These are phyloP conservation scores for Mallotus nudiflorus DNA, from an alignment of 345 rosid genomes.

Conservation along the genomic window DNA sequence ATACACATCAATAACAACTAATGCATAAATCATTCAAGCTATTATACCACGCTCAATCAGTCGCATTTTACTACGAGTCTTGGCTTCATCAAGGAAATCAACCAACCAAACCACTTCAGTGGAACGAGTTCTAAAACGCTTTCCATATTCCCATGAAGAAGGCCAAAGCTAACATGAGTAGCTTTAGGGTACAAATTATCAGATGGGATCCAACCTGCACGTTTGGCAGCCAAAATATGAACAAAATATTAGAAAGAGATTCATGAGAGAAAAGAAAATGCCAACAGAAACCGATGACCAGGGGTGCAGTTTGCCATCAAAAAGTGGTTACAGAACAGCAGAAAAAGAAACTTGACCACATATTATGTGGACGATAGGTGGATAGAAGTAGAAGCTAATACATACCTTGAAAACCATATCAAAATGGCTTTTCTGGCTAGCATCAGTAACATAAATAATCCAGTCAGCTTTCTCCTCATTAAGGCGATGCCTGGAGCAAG, in stretches of 20 bases:
- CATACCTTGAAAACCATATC: conserved; percentile 87
- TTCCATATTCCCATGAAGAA: conserved; percentile 92
- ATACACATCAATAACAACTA: conserved; percentile 3
- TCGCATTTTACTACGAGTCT: conserved; percentile 66
- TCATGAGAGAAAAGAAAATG: not conserved
- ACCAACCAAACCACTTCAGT: conserved; percentile 92
- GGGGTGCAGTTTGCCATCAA: not conserved
- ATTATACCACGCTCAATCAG: conserved; percentile 80
- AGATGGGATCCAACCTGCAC: conserved; percentile 84
- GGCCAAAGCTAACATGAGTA: conserved; percentile 92
- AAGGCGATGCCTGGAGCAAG: conserved; percentile 70
- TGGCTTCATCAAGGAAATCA: conserved; percentile 97
- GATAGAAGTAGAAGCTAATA: conserved; percentile 13
- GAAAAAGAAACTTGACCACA: not conserved
- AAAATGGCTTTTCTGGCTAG: conserved; percentile 93
- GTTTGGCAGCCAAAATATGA: conserved; percentile 72
- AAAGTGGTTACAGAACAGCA: not conserved
- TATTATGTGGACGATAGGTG: conserved; percentile 1
- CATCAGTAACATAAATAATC: conserved; percentile 96
- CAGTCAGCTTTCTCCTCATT: conserved; percentile 93
- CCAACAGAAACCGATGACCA: not conserved
- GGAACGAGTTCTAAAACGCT: conserved; percentile 85
- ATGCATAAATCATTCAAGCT: conserved; percentile 14
- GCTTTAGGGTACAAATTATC: conserved; percentile 57
- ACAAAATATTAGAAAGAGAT: conserved; percentile 8